phyloP scores from a whole-genome alignment of 2,329 filamentous ascomycete genomes.

The Macrophomina pseudophaseolina region DNA sequence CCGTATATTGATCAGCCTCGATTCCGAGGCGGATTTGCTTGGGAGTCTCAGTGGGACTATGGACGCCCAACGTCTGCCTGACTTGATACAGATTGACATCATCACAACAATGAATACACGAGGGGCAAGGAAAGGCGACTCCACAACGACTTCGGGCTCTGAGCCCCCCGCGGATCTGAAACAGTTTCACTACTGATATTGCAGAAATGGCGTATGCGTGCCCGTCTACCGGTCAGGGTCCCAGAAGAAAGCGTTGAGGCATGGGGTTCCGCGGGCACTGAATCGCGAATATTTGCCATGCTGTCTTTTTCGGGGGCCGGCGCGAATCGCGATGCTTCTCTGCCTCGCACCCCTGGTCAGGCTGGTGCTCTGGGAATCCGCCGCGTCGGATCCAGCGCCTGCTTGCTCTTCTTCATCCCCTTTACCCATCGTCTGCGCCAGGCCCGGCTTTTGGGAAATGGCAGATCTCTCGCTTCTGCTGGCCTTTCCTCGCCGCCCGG shows the following conservation, averaged over 20 bases:
- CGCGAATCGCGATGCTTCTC: constrained; percentile 9
- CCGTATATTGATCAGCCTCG: not conserved
- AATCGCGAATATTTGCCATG: constrained; percentile 11
- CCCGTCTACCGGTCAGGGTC: not conserved
- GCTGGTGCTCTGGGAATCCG: not conserved
- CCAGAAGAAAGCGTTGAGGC: not conserved
- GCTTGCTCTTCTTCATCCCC: not conserved
- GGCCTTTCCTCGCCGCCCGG: not conserved
- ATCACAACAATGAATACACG: not conserved
- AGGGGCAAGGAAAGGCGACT: not conserved
- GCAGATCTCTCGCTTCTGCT: constrained; percentile 14
- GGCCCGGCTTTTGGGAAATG: not conserved
- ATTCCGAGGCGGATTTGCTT: not conserved
- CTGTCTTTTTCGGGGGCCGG: constrained; percentile 8
- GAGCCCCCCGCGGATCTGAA: not conserved
- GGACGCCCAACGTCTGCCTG: not conserved
- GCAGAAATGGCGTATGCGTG: constrained; percentile 11
- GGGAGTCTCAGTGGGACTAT: not conserved
- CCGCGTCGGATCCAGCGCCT: not conserved
- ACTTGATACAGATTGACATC: constrained; percentile 12
- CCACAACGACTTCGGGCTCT: not conserved
- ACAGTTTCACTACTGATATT: not conserved
- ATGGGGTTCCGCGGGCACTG: not conserved
- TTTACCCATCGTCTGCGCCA: not conserved
- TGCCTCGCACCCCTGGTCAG: not conserved